These are phyloP conservation scores for Sorghum bicolor DNA, from an alignment of 176 grass and related monocot species.

Conservation along the genomic window Sorghum_bicolor_NCBIv3 NC_012877.2:6799001-6799500, in stretches of 20 bases:
- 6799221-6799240: background rate
- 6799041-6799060: no score
- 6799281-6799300: background rate
- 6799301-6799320: background rate
- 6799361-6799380: background rate
- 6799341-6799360: background rate
- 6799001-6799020: constrained; percentile 57
- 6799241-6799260: background rate
- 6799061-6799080: background rate
- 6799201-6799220: constrained; percentile 51
- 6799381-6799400: background rate
- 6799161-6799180: constrained; percentile 42
- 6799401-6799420: background rate
- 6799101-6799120: constrained; percentile 43
- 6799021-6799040: no score
- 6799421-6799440: background rate
- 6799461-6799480: no score
- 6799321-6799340: background rate
- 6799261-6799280: background rate
- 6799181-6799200: constrained; percentile 12
- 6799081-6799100: background rate
- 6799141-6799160: constrained; percentile 25
- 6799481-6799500: no score
- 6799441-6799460: no score
- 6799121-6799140: constrained; percentile 11